Conservation (phyloP, 2,329 filamentous ascomycete species). For the Sphaerulina populicola region DNA sequence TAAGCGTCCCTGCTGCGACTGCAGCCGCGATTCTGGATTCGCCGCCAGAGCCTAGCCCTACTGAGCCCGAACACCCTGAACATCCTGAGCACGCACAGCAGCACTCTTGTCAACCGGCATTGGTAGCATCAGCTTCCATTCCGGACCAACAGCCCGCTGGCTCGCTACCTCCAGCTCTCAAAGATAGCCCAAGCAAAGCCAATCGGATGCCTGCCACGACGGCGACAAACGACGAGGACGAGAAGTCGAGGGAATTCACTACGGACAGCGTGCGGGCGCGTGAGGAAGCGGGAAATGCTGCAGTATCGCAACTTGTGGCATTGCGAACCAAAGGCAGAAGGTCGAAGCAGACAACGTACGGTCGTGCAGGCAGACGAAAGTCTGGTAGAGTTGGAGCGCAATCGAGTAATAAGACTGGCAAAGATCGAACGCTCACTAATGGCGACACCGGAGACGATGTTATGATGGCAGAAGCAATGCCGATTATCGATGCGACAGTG, state of each 20-base stretch:
- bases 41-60: too few relatives aligned
- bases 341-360: slow-evolving; percentile 16
- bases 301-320: slow-evolving; percentile 29
- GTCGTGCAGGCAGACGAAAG: slow-evolving; percentile 14
- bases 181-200: slow-evolving; percentile 26
- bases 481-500: neutral
- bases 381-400: slow-evolving; percentile 3
- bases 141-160: neutral
- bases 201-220: slow-evolving; percentile 20
- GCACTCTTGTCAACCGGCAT: neutral
- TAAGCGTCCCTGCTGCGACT: neutral
- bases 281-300: slow-evolving; percentile 32
- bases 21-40: neutral
- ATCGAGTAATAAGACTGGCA: slow-evolving; percentile 1
- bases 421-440: neutral
- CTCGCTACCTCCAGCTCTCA: slow-evolving; percentile 12
- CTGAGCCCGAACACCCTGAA: neutral
- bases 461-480: neutral
- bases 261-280: slow-evolving; percentile 27
- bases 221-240: slow-evolving; percentile 11
- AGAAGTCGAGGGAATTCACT: slow-evolving; percentile 13
- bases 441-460: neutral
- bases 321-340: slow-evolving; percentile 6
- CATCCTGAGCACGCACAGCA: neutral
- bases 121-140: neutral